phyloP scores from a whole-genome alignment of 2,329 filamentous ascomycete genomes.

The Drechmeria coniospora region DNA sequence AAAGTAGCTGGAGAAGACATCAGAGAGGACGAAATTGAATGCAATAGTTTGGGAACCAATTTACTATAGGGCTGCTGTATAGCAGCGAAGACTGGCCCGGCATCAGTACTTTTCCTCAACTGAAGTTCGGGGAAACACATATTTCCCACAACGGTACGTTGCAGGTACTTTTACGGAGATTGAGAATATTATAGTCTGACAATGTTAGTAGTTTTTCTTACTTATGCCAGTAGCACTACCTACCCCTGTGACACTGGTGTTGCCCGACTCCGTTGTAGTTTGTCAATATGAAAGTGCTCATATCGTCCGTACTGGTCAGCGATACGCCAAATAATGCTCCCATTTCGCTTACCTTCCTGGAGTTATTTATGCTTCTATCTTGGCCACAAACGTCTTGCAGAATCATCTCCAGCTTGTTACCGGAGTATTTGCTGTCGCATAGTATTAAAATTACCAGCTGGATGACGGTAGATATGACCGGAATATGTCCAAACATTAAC shows the following conservation, averaged over 20 bases:
- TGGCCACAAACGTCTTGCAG: conserved; percentile 3
- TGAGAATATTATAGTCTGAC: conserved; percentile 1
- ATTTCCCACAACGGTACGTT: conserved; percentile 2
- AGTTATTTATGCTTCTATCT: conserved; percentile 1
- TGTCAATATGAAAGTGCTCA: conserved; percentile 2
- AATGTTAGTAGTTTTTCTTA: neutral
- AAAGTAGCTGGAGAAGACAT: conserved; percentile 3
- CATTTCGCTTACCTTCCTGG: conserved; percentile 2
- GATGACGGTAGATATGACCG: conserved; percentile 1
- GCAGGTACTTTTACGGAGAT: neutral
- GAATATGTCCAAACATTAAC: conserved; percentile 2
- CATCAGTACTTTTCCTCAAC: neutral
- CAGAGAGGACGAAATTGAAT: neutral
- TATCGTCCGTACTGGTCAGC: conserved; percentile 2
- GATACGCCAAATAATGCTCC: conserved; percentile 3
- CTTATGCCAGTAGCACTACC: neutral
- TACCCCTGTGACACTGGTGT: neutral
- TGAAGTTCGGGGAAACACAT: neutral
- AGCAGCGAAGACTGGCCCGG: conserved; percentile 1
- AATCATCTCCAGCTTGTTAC: conserved; percentile 3
- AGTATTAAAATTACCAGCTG: conserved; percentile 2
- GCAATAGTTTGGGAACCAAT: too few relatives aligned
- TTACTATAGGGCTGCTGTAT: conserved; percentile 4
- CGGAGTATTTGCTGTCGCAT: conserved; percentile 4
- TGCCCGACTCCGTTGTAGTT: conserved; percentile 4